Evolutionary conservation across 306 rosid genomes (phyloP).

Genomic region (Mimosa bimucronata): DNA sequence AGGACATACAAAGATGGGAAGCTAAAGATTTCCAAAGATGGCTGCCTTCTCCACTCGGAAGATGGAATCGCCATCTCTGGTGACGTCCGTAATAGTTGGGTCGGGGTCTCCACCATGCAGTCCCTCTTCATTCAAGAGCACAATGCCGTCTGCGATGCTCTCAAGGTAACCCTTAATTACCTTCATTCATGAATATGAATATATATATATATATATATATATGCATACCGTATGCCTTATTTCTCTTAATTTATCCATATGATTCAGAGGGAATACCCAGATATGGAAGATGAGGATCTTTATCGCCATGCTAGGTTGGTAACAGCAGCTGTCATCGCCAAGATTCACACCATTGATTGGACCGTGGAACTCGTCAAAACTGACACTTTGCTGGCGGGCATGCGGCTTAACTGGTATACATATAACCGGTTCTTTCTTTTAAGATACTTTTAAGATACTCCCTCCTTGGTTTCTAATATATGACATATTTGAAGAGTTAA

Average conservation of each 20-base stretch:
- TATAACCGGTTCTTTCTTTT: no score
- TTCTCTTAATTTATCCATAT: not conserved
- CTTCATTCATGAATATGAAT: no score
- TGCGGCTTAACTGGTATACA: conserved; percentile 59
- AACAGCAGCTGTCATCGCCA: conserved; percentile 68
- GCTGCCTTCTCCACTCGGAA: conserved; percentile 48
- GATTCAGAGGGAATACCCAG: conserved; percentile 39
- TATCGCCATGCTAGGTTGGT: conserved; percentile 66
- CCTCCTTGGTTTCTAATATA: no score
- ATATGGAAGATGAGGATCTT: conserved; percentile 52
- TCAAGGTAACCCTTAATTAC: conserved; percentile 45
- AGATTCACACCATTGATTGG: conserved; percentile 72
- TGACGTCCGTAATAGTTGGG: conserved; percentile 69
- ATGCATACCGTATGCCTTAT: no score
- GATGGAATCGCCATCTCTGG: conserved; percentile 57
- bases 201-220: no score
- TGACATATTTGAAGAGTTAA: no score
- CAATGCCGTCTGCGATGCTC: conserved; percentile 58
- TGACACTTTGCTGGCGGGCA: conserved; percentile 60
- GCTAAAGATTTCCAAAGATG: conserved; percentile 51
- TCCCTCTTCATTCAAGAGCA: conserved; percentile 62
- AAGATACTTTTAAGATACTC: no score
- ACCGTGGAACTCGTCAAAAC: conserved; percentile 72
- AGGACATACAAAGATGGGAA: conserved; percentile 68
- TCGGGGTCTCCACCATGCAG: conserved; percentile 63